Percentiles rank a stretch among this genome's conserved stretches.
These are phyloP conservation scores for Alternaria rosae DNA, from an alignment of 2,329 filamentous ascomycete genomes.

Conservation along the genomic window DNA sequence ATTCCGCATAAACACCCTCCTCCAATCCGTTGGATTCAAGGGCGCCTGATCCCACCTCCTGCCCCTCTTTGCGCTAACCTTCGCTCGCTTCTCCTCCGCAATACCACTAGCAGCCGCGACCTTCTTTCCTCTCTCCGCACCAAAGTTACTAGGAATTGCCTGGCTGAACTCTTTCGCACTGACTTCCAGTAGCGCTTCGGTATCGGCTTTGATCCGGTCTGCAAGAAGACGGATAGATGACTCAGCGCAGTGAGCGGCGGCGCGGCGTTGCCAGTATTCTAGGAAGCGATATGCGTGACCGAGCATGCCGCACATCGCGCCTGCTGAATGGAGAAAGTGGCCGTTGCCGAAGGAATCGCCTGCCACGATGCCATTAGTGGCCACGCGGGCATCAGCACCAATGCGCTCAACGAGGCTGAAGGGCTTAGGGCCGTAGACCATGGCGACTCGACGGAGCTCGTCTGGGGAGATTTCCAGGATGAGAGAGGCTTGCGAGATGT, in stretches of 20 bases:
- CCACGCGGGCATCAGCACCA: conserved; percentile 17
- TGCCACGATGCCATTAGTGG: conserved; percentile 22
- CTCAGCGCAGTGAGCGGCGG: conserved; percentile 13
- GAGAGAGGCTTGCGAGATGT: conserved; percentile 24
- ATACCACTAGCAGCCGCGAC: conserved; percentile 25
- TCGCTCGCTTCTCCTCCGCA: conserved; percentile 15
- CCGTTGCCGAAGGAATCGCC: conserved; percentile 28
- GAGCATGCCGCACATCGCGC: conserved; percentile 28
- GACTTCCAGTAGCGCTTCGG: conserved; percentile 21
- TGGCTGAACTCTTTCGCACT: conserved; percentile 30
- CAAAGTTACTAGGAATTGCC: conserved; percentile 26
- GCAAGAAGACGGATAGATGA: conserved; percentile 20
- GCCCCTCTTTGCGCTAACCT: conserved; percentile 7
- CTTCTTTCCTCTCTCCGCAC: conserved; percentile 15
- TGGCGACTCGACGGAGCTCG: conserved; percentile 21
- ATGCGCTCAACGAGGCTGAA: conserved; percentile 28
- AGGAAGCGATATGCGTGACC: conserved; percentile 24
- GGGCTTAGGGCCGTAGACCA: conserved; percentile 26
- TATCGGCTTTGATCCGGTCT: conserved; percentile 24
- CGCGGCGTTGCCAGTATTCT: conserved; percentile 23
- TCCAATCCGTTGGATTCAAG: conserved; percentile 26
- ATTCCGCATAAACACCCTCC: conserved; percentile 22
- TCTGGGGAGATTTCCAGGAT: conserved; percentile 20
- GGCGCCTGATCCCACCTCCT: conserved; percentile 19
- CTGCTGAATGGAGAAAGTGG: conserved; percentile 23